phyloP scores from a whole-genome alignment of 164 flowering plant genomes.

The Dillenia suffruticosa region DNA sequence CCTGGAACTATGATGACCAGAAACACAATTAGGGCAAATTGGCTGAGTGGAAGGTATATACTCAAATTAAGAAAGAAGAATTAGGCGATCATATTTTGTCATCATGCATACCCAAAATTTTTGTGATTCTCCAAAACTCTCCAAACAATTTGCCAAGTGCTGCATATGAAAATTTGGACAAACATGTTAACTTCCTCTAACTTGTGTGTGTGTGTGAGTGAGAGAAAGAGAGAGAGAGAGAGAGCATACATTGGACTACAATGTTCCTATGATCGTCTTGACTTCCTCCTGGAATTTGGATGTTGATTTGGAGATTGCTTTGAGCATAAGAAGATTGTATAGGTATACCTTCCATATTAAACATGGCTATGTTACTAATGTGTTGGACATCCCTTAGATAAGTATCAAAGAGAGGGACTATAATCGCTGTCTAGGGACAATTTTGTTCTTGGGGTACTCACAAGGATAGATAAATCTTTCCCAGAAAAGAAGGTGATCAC shows the following conservation, averaged over 20 bases:
- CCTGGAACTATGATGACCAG: constrained; percentile 5
- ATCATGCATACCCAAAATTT: background rate
- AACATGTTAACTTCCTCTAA: too few relatives aligned
- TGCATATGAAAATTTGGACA: background rate
- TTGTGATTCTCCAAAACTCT: background rate
- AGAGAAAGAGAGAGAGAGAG: too few relatives aligned
- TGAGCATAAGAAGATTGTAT: background rate
- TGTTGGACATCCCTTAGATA: background rate
- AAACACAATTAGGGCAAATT: background rate
- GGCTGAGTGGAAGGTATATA: background rate
- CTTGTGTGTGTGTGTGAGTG: too few relatives aligned
- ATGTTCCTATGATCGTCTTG: too few relatives aligned
- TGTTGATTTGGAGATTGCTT: too few relatives aligned
- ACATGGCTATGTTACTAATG: background rate
- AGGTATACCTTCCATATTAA: background rate
- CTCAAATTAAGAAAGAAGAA: background rate
- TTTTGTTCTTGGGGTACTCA: constrained; percentile 2
- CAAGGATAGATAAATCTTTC: constrained; percentile 10
- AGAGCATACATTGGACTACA: too few relatives aligned
- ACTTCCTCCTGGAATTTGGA: too few relatives aligned
- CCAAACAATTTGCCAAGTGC: background rate
- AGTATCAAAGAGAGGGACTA: background rate
- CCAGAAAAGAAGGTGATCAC: constrained; percentile 5
- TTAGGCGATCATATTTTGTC: background rate
- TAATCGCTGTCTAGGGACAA: background rate